A percentile compares a stretch with the other conserved stretches of the same genome.
phyloP scores from a whole-genome alignment of 2,329 filamentous ascomycete species.

The Chalaropsis ovoidea region DNA sequence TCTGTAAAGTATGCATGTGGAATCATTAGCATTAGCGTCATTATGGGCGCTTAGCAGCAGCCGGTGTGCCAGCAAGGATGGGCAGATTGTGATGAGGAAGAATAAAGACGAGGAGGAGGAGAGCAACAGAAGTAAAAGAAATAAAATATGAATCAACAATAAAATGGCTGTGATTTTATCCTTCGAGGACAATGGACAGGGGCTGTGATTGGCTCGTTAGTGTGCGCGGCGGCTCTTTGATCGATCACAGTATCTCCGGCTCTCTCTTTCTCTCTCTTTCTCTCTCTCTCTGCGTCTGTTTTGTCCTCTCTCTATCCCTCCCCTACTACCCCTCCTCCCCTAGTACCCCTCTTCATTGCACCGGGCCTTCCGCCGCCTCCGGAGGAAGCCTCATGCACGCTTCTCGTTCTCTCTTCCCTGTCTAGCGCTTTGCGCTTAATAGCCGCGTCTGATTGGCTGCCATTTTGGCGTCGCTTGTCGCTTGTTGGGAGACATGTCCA shows the following conservation, averaged over 20 bases:
- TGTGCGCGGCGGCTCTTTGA: no score
- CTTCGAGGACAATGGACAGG: no score
- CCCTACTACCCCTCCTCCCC: no score
- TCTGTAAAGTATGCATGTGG: not conserved
- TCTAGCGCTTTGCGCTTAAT: slow-evolving; percentile 1
- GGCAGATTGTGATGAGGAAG: not conserved
- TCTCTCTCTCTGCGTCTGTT: no score
- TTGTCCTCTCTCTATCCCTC: no score
- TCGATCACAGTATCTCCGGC: no score
- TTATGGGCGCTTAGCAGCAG: slow-evolving; percentile 5
- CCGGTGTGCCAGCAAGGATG: not conserved
- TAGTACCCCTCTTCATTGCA: no score
- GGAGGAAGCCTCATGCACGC: no score
- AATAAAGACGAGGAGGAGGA: not conserved
- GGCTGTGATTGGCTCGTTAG: no score
- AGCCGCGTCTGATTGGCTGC: slow-evolving; percentile 10
- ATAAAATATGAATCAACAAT: not conserved
- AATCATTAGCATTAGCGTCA: not conserved
- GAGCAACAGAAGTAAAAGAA: not conserved
- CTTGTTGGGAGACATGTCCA: not conserved
- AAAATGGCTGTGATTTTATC: no score
- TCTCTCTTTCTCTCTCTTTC: no score
- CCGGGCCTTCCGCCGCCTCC: no score
- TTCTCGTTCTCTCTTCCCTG: not conserved
- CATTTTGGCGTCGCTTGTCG: slow-evolving; percentile 2